Evolutionary conservation across 2,329 filamentous ascomycete species (phyloP).

Genomic region (Sporothrix globosa): DNA sequence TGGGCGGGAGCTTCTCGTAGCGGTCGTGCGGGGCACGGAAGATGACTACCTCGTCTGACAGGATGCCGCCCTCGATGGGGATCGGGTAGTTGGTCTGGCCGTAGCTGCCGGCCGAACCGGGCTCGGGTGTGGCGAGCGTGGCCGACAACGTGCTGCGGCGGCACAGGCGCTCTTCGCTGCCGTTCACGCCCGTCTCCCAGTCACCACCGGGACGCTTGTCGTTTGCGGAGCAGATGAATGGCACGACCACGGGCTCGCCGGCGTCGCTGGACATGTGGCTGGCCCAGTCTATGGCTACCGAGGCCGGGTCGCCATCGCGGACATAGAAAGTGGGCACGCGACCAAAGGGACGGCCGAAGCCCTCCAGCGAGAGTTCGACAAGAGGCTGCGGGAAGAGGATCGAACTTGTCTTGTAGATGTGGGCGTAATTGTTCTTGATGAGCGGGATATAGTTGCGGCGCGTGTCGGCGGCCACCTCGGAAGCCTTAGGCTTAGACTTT

Average conservation of each 20-base stretch:
- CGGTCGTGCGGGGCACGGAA: conserved; percentile 71
- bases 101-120: conserved; percentile 44
- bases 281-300: conserved; percentile 62
- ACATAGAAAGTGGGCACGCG: conserved; percentile 55
- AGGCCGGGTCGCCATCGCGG: conserved; percentile 61
- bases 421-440: conserved; percentile 60
- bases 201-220: conserved; percentile 78
- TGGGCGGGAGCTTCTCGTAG: conserved; percentile 60
- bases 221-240: conserved; percentile 74
- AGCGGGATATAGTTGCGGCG: conserved; percentile 70
- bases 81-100: conserved; percentile 68
- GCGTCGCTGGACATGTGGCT: conserved; percentile 45
- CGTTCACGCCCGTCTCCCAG: conserved; percentile 67
- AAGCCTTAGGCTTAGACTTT: conserved; percentile 61
- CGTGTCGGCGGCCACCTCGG: conserved; percentile 73
- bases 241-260: conserved; percentile 53
- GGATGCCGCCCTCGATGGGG: conserved; percentile 68
- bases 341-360: conserved; percentile 45
- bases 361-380: conserved; percentile 48
- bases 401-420: conserved; percentile 61
- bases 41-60: conserved; percentile 71
- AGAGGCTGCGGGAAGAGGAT: conserved; percentile 59
- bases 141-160: conserved; percentile 73
- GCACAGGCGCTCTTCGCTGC: conserved; percentile 73
- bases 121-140: conserved; percentile 65